Base-by-base conservation (phyloP, 495 filamentous ascomycete genomes). In the Penicillium waksmanii region DNA sequence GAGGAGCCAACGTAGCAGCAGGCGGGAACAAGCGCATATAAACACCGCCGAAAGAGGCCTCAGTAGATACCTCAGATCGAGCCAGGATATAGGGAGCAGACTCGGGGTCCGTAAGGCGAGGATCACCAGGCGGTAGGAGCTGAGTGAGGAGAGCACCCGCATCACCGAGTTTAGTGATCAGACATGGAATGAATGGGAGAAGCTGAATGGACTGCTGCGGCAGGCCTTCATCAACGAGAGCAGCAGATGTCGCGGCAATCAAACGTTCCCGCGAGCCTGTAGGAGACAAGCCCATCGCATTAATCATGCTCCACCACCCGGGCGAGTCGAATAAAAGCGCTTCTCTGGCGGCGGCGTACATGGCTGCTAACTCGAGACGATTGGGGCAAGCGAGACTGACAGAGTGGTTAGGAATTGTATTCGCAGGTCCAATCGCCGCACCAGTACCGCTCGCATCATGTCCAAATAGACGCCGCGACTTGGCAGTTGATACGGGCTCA, bases 401-500 rank as follows among this genome's bases (percentile, higher is more conserved):
- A 52, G 72, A 72, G 51, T 88, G 70, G 36, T 81, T 69, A 2
- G 93, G 93, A 51, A 87, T 86, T 9, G 85, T 69, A 3, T 75
- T 69, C 1, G 57, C 67, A 23, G 66, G 64, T 49, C 53, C 74
- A 57, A 76, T 70, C 10, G 68, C 58, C 9, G 72, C 52, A 51
- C 55, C 62, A 18, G 56, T 40, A 53, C 55, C 67, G 23, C 51
- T 61, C 18, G 56, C 43, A 47, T 56, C 57, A 7, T 66, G 62
- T 23, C 73, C 70, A 65, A 97, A 92, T 5, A 97, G 72, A 3
- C 87, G 79, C 9, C 81, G 74, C 8, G 90, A 82, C 72, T 98
- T 98, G 46, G 82, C 84, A 3, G 80, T 80, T 3, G 91, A 95
- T 10, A 97, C 96, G n/a, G 95, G 95, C 69, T 98, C 95, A 62